These are phyloP conservation scores for Dactylellina cionopaga DNA, from an alignment of 2,329 filamentous ascomycete genomes.

Conservation along the genomic window DNA sequence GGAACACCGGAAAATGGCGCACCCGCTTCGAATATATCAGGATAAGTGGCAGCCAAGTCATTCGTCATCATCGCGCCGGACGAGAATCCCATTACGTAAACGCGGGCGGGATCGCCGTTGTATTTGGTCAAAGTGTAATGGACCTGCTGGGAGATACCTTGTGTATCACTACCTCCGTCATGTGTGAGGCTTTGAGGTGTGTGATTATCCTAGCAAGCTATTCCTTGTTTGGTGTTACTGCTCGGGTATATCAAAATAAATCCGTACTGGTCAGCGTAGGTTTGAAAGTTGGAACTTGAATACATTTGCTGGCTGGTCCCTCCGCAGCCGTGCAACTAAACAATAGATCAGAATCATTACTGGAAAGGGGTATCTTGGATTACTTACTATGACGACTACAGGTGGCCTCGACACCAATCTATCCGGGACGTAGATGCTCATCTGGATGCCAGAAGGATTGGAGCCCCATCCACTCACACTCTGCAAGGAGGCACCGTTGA, in stretches of 20 bases:
- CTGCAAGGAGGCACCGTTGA: conserved; percentile 24
- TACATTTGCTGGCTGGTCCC: conserved; percentile 49
- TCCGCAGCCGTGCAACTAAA: conserved; percentile 53
- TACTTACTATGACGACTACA: conserved; percentile 56
- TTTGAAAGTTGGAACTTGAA: conserved; percentile 50
- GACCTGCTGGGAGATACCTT: conserved; percentile 62
- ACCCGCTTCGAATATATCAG: conserved; percentile 64
- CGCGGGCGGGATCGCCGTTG: conserved; percentile 58
- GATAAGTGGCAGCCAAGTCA: conserved; percentile 64
- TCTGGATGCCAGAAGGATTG: conserved; percentile 65
- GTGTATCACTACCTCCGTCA: conserved; percentile 61
- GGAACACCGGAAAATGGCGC: conserved; percentile 64
- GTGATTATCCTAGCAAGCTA: conserved; percentile 46
- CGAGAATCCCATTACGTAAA: conserved; percentile 59
- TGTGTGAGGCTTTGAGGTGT: conserved; percentile 56
- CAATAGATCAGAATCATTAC: not conserved
- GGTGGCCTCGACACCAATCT: conserved; percentile 56
- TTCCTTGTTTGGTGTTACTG: conserved; percentile 14
- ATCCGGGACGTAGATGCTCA: conserved; percentile 66
- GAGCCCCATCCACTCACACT: conserved; percentile 60
- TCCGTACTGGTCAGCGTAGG: conserved; percentile 42
- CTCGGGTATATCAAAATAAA: conserved; percentile 38
- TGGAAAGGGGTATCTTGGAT: not conserved
- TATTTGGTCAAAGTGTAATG: conserved; percentile 59
- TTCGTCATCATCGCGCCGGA: conserved; percentile 62